Base-by-base conservation (phyloP, 1,284 basidiomycete genomes). In the Kalmanozyma brasiliensis region DNA sequence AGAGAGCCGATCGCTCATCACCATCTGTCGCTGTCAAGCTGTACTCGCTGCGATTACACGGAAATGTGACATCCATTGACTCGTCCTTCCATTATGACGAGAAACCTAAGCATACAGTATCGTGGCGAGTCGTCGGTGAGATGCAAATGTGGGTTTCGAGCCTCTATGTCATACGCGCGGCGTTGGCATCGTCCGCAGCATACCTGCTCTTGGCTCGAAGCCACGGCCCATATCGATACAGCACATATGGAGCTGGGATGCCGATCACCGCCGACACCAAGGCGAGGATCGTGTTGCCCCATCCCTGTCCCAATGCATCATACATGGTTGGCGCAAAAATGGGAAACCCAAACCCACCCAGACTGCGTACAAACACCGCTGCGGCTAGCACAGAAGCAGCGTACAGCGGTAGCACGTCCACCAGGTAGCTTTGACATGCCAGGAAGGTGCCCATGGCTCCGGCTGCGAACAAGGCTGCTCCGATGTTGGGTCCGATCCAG, bases 401-500 rank as follows among this genome's bases (percentile, higher is more conserved):
- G 24, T 79, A 76, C 16, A 83, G 42, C 2, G 66, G 67, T 69
- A 81, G 77, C 2, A 72, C 45, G 46, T 79, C 76, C 17, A 78
- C 77, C 17, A 78, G 44, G 61, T 79, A 80, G 34, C 63, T 58
- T 37, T 77, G 76, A 20, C 67, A 59, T 14, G 47, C 58, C 30
- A 73, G 45, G 20, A 78, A 76, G 20, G 70, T 66, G 17, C 64
- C 62, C 55, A 70, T 65, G 13, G 62, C 36, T 6, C 68, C 69
- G 2, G 52, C 38, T 8, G 59, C 53, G 22, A 76, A 57, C 5
- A 77, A 13, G 6, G 33, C 51, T 1, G 71, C 67, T 4, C 73
- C 72, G 24, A 80, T 73, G 58, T 81, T 91, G 89, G 88, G 86
- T 0, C 82, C 87, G 56, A 90, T 87, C 90, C 90, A 91, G 61